Evolutionary conservation across 192 early-diverging fungal genomes (phyloP).

Genomic region (Diversispora epigaea): DNA sequence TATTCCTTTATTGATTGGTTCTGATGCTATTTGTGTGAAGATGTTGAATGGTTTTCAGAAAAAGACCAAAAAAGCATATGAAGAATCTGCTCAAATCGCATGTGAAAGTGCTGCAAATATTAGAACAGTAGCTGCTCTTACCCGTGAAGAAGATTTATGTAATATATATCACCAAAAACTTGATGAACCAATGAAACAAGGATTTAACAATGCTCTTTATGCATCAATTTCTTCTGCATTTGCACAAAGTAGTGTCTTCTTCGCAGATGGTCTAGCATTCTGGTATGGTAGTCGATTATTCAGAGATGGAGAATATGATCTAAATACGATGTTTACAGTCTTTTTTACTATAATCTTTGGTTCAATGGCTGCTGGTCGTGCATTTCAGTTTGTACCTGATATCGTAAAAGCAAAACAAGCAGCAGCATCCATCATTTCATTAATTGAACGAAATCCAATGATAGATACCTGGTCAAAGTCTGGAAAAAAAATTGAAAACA

Average conservation of each 20-base stretch:
- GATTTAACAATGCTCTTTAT: slow-evolving; percentile 39
- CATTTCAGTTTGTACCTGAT: slow-evolving; percentile 51
- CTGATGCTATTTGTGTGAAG: slow-evolving; percentile 60
- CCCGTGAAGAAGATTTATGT: slow-evolving; percentile 53
- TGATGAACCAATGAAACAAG: slow-evolving; percentile 45
- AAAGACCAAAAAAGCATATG: slow-evolving; percentile 65
- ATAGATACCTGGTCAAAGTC: slow-evolving; percentile 44
- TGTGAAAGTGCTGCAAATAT: slow-evolving; percentile 76
- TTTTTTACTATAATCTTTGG: slow-evolving; percentile 41
- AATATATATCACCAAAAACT: slow-evolving; percentile 41
- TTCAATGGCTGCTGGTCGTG: slow-evolving; percentile 48
- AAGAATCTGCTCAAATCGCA: slow-evolving; percentile 62
- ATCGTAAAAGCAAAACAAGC: slow-evolving; percentile 59
- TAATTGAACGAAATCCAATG: slow-evolving; percentile 48
- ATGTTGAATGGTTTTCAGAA: slow-evolving; percentile 49
- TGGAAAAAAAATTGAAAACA: slow-evolving; percentile 36
- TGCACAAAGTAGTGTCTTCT: slow-evolving; percentile 44
- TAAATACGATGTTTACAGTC: slow-evolving; percentile 22
- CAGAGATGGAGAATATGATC: slow-evolving; percentile 22
- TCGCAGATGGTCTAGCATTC: slow-evolving; percentile 50
- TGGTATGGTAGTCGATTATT: slow-evolving; percentile 49
- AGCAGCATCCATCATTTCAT: slow-evolving; percentile 51
- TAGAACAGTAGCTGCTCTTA: slow-evolving; percentile 68
- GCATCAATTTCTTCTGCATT: slow-evolving; percentile 48
- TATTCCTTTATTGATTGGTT: slow-evolving; percentile 66